Conservation (phyloP, 257 asterid species). For the Linaria vulgaris region DNA sequence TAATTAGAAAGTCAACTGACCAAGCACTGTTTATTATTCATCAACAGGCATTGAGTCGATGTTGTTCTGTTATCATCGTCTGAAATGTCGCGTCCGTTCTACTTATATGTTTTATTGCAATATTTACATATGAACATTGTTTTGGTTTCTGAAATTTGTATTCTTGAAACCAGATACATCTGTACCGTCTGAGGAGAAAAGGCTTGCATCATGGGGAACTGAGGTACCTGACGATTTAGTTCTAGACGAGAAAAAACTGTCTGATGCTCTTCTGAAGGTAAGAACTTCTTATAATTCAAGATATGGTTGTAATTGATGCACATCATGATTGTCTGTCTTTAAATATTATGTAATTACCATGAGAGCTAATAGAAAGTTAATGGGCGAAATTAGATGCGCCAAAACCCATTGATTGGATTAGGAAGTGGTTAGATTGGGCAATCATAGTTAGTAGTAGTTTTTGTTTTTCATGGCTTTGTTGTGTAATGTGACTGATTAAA, state of each 20-base stretch:
- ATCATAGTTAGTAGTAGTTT: neutral
- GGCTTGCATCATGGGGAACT: constrained; percentile 83
- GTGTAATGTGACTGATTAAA: neutral
- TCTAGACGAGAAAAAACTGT: constrained; percentile 60
- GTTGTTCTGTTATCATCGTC: neutral
- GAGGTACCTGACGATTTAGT: constrained; percentile 83
- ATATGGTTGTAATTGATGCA: neutral
- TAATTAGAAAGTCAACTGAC: neutral
- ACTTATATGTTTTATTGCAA: neutral
- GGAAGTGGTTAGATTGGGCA: neutral
- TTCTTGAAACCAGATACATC: constrained; percentile 45
- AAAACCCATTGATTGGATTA: neutral
- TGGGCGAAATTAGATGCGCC: neutral
- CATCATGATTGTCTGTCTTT: neutral
- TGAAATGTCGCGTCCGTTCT: neutral
- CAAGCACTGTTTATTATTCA: neutral
- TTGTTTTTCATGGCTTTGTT: neutral
- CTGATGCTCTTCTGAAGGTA: constrained; percentile 82
- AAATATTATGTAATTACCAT: too few relatives aligned
- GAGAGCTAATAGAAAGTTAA: too few relatives aligned
- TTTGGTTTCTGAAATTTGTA: constrained; percentile 18
- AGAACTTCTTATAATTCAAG: constrained; percentile 5
- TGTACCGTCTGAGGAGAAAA: constrained; percentile 60
- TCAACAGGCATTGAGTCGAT: neutral
- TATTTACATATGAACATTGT: constrained; percentile 2